These are phyloP conservation scores for Ochromonas danica DNA, from an alignment of 108 stramenopile species.

Conservation along the genomic window DNA sequence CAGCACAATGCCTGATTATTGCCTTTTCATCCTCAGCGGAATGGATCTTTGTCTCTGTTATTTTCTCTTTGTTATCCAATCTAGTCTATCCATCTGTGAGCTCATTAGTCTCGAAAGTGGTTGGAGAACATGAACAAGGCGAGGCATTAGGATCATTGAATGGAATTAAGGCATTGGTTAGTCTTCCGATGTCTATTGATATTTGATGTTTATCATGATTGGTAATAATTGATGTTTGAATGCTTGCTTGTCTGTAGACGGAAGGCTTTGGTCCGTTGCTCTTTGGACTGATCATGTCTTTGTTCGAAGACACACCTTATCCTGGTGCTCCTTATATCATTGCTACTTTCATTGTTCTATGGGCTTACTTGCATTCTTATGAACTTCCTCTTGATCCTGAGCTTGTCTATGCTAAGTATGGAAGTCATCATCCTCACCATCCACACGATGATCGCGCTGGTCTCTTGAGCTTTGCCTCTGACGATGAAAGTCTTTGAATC, in stretches of 20 bases:
- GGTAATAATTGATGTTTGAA: not conserved
- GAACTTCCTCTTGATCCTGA: not conserved
- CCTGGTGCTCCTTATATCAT: constrained; percentile 35
- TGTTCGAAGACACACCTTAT: constrained; percentile 39
- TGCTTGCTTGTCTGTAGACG: not conserved
- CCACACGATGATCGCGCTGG: not conserved
- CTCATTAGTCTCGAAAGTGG: constrained; percentile 76
- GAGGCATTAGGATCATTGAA: constrained; percentile 90
- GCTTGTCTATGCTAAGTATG: not conserved
- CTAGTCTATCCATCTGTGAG: constrained; percentile 85
- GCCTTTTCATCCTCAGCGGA: constrained; percentile 65
- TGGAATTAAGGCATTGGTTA: constrained; percentile 86
- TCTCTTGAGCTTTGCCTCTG: no score
- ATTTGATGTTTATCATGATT: not conserved
- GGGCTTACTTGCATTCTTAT: not conserved
- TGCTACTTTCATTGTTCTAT: not conserved
- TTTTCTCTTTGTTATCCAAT: constrained; percentile 73
- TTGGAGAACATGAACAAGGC: constrained; percentile 73
- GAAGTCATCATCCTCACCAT: not conserved
- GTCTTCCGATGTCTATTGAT: no score
- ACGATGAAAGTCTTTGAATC: no score
- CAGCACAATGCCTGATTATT: constrained; percentile 78
- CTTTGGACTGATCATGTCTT: constrained; percentile 43
- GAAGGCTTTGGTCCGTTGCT: constrained; percentile 59
- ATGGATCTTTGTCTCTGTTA: constrained; percentile 60